Conservation (phyloP, 176 grass and related monocot genomes). For the Avena sativa region DNA sequence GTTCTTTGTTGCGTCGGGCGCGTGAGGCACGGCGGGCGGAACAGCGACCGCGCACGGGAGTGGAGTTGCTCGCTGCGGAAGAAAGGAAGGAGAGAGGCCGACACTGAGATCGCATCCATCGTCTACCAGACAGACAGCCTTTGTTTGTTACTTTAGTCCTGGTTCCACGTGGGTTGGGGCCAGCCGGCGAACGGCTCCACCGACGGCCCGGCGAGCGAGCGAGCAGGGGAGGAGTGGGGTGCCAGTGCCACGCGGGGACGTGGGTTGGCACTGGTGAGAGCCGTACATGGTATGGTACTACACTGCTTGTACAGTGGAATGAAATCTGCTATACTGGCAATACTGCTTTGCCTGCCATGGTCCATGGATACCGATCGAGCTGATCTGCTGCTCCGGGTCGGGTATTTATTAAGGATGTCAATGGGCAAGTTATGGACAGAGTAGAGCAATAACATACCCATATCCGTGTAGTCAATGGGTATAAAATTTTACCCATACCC, state of each 20-base stretch:
- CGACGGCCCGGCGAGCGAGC: background rate
- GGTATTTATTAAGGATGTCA: no score
- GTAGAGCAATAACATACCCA: no score
- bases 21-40: background rate
- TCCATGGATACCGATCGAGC: no score
- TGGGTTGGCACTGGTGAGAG: background rate
- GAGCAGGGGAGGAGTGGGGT: background rate
- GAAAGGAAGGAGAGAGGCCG: background rate
- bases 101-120: slow-evolving; percentile 8
- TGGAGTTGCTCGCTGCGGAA: background rate
- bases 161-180: background rate
- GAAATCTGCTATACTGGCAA: background rate
- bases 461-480: no score
- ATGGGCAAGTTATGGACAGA: no score
- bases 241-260: background rate
- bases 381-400: no score
- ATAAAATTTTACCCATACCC: no score
- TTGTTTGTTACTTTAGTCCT: background rate
- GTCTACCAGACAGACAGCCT: background rate
- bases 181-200: background rate
- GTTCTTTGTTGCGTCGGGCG: background rate
- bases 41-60: background rate
- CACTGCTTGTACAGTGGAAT: background rate
- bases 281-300: background rate
- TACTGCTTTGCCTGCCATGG: background rate